These are phyloP conservation scores for Eleusine indica DNA, from an alignment of 176 grass and related monocot genomes.

Conservation along the genomic window DNA sequence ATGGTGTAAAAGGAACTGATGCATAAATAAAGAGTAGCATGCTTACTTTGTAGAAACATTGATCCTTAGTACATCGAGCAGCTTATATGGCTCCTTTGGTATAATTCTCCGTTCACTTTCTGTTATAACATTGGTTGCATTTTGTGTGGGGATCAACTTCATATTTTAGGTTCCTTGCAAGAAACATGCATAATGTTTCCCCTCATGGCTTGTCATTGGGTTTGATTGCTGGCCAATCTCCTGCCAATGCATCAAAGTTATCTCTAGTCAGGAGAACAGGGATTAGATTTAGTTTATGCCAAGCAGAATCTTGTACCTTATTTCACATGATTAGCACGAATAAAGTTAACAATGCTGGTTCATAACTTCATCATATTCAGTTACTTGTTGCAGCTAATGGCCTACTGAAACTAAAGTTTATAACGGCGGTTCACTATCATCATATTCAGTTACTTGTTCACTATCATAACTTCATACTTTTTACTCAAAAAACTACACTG, in stretches of 20 bases:
- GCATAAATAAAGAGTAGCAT: constrained; percentile 25
- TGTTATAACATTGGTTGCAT: constrained; percentile 76
- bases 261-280: background rate
- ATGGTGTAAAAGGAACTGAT: no score
- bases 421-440: background rate
- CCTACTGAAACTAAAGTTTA: background rate
- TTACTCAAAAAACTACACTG: background rate
- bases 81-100: constrained; percentile 86
- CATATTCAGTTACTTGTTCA: no score
- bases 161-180: constrained; percentile 79
- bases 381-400: background rate
- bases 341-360: background rate
- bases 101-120: constrained; percentile 81
- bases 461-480: no score
- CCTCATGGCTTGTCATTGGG: constrained; percentile 69
- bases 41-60: constrained; percentile 84
- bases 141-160: constrained; percentile 67
- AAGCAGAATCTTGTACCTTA: background rate
- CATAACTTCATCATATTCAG: background rate
- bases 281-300: background rate
- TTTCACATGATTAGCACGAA: background rate
- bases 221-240: constrained; percentile 74
- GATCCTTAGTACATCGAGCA: constrained; percentile 69
- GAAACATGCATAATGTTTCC: constrained; percentile 70
- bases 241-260: constrained; percentile 30